Conservation (phyloP, 441 rosid species). For the Corymbia calophylla region DNA sequence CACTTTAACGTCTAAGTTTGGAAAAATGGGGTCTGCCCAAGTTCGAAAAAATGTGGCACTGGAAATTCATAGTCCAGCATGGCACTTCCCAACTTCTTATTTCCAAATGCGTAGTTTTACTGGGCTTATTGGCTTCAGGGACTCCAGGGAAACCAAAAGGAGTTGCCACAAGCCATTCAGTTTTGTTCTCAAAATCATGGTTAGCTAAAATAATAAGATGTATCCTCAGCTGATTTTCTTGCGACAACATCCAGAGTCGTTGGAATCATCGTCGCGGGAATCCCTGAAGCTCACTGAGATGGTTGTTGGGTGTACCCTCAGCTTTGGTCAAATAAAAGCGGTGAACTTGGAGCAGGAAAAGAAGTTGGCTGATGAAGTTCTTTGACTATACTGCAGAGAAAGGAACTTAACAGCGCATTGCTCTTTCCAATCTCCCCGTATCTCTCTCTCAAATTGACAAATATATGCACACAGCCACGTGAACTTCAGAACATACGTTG, state of each 20-base stretch:
- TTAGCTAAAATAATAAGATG: neutral
- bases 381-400: conserved; percentile 34
- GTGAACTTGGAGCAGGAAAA: neutral
- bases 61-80: no score
- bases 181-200: conserved; percentile 20
- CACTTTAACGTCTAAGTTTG: no score
- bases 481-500: neutral
- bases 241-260: neutral
- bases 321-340: conserved; percentile 46
- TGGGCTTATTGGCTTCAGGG: conserved; percentile 25
- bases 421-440: neutral
- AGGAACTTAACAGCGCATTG: conserved; percentile 53
- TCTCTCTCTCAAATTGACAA: neutral
- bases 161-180: conserved; percentile 65
- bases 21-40: no score
- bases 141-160: conserved; percentile 89
- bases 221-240: neutral
- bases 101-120: neutral
- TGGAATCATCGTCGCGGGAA: conserved; percentile 48
- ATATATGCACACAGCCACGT: neutral
- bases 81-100: neutral
- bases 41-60: no score
- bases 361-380: conserved; percentile 41
- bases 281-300: conserved; percentile 61
- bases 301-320: conserved; percentile 65